Conservation (phyloP, 805 yeast genomes). For the Komagataella pseudopastoris region DNA sequence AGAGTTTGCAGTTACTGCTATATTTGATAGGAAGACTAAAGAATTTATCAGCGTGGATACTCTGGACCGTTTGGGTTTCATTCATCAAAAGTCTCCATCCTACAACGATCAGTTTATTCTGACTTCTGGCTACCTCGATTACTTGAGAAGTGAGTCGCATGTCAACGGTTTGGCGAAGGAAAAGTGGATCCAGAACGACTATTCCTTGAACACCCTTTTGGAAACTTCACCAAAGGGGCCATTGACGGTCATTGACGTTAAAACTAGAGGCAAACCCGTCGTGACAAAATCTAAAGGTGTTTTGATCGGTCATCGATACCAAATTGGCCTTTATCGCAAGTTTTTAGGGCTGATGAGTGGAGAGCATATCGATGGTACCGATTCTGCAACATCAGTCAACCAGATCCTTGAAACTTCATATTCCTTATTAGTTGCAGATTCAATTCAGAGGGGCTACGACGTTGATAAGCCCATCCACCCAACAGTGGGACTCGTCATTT, state of each 20-base stretch:
- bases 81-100: not conserved
- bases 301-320: conserved; percentile 34
- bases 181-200: conserved; percentile 1
- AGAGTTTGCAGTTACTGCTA: conserved; percentile 46
- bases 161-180: conserved; percentile 10
- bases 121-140: conserved; percentile 56
- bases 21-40: conserved; percentile 19
- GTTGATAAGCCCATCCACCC: conserved; percentile 34
- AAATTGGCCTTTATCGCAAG: conserved; percentile 44
- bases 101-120: conserved; percentile 21
- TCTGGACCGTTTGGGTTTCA: conserved; percentile 1
- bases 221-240: conserved; percentile 13
- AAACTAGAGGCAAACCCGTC: conserved; percentile 33
- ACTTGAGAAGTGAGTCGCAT: conserved; percentile 14
- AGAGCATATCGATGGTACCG: not conserved
- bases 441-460: conserved; percentile 30
- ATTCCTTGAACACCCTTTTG: not conserved
- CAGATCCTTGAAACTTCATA: conserved; percentile 17
- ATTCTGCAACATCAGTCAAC: conserved; percentile 2
- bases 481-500: conserved; percentile 22
- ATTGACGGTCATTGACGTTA: conserved; percentile 39
- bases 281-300: conserved; percentile 40
- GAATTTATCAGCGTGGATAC: conserved; percentile 4
- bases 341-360: conserved; percentile 27
- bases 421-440: conserved; percentile 29